A percentile compares a stretch with the other conserved stretches of the same genome.
These are phyloP conservation scores for Avena atlantica DNA, from an alignment of 176 grass and related monocot species.

Conservation along the genomic window DNA sequence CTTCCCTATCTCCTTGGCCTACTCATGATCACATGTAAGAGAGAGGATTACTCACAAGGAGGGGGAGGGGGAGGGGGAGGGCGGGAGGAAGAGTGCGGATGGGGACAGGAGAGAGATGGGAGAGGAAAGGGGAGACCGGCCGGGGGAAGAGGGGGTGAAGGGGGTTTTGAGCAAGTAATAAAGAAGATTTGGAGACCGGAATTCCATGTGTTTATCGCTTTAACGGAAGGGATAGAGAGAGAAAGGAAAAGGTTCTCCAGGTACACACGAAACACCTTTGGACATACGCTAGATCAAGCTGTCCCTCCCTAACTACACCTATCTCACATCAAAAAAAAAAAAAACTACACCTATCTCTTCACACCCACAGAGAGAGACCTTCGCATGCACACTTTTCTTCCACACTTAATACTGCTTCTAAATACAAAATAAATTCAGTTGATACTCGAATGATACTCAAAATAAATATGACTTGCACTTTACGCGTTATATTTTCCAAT, in stretches of 20 bases:
- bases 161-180: conserved; percentile 58
- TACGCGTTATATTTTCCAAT: neutral
- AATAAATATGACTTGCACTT: conserved; percentile 9
- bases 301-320: conserved; percentile 39
- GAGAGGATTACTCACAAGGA: conserved; percentile 17
- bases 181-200: conserved; percentile 67
- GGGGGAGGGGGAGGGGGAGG: neutral
- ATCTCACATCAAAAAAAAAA: neutral
- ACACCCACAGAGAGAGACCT: neutral
- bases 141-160: conserved; percentile 3
- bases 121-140: conserved; percentile 39
- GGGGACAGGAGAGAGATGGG: conserved; percentile 31
- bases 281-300: conserved; percentile 56
- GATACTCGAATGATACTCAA: conserved; percentile 17
- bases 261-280: conserved; percentile 75
- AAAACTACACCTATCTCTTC: neutral
- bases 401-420: neutral
- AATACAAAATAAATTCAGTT: neutral
- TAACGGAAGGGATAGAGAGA: conserved; percentile 64
- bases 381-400: neutral
- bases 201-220: conserved; percentile 68
- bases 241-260: conserved; percentile 62
- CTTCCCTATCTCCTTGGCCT: conserved; percentile 33
- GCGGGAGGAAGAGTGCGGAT: conserved; percentile 2
- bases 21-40: conserved; percentile 58